Base-by-base conservation (phyloP, 2,329 filamentous ascomycete species). In the Fusarium coicis region DNA sequence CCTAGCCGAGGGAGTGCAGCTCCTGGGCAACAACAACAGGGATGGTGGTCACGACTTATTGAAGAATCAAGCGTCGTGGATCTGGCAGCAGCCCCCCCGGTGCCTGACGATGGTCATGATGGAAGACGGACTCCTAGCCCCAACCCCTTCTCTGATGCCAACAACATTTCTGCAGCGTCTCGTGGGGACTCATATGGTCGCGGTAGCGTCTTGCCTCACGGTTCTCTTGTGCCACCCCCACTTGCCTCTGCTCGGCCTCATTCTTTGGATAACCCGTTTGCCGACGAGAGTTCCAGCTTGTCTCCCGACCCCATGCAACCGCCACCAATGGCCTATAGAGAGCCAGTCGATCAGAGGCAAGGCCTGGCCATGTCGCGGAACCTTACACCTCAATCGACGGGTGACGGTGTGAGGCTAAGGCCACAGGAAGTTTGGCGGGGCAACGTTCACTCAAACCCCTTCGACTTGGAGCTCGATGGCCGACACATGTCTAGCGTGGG, bases 361-460 rank as follows among this genome's bases (percentile, higher is more conserved):
- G 85, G 85, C 10, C 83, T 83, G 53, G 86, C 85, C 19, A 77
- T 85, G 37, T 79, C 79, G 63, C 75, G 76, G 16, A 65, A 67
- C 30, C 75, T 78, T 26, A 77, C 72, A 44, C 74, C 74, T 53
- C 70, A 80, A 65, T 76, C 77, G 44, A 78, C 77, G 18, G 67
- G 70, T 63, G 75, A 78, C 69, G 80, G 75, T 64, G 79, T 71
- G 70, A 81, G 79, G 70, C 75, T 76, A 73, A 81, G 81, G 55
- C 67, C 58, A 42, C 70, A 68, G 49, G 84, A 83, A 49, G 84
- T 82, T 10, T 81, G 83, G 21, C 85, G 87, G 62, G 87, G 87
- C 75, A 89, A 89, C 76, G 89, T 90, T 78, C 87, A 89, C 49
- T 91, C 89, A 4, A 89, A 92, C 72, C 90, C 89, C 4, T 92